These are phyloP conservation scores for Venturia pyrina DNA, from an alignment of 2,329 filamentous ascomycete genomes.

Conservation along the genomic window DNA sequence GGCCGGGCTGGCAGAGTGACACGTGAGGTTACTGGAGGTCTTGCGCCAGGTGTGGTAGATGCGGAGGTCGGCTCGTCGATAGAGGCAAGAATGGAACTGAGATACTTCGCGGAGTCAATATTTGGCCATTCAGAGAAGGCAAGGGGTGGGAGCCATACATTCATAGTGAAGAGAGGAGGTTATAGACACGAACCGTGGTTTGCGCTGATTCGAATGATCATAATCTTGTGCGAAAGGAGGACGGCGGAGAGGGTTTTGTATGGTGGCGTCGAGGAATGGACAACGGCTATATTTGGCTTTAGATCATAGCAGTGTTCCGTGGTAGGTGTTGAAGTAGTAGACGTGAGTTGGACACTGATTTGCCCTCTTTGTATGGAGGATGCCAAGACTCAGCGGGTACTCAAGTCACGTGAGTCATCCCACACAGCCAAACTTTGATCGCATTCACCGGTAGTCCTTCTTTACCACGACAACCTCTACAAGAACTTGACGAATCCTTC, in stretches of 20 bases:
- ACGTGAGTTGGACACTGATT: neutral
- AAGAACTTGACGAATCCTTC: slow-evolving; percentile 88
- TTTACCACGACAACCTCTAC: neutral
- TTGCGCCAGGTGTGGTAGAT: slow-evolving; percentile 1
- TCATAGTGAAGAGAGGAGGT: slow-evolving; percentile 27
- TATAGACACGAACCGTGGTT: slow-evolving; percentile 16
- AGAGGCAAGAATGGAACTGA: slow-evolving; percentile 29
- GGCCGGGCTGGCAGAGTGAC: slow-evolving; percentile 5
- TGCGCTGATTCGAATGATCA: slow-evolving; percentile 9
- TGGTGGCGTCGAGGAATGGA: slow-evolving; percentile 5
- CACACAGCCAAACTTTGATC: neutral
- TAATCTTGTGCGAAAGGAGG: neutral
- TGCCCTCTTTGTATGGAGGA: neutral
- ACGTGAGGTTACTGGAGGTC: neutral
- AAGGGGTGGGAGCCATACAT: slow-evolving; percentile 21
- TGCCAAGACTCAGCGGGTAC: neutral
- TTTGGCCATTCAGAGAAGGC: neutral
- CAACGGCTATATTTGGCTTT: slow-evolving; percentile 14
- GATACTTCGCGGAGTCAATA: slow-evolving; percentile 15
- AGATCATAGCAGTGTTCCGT: neutral
- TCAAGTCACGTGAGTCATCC: neutral
- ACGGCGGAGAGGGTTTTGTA: slow-evolving; percentile 1
- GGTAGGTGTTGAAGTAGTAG: neutral
- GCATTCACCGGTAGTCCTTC: neutral
- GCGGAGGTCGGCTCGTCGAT: slow-evolving; percentile 17